A percentile compares a stretch with the other conserved stretches of the same genome.
Conservation (phyloP, 148 eudicot species). For the Nyssa sinensis region DNA sequence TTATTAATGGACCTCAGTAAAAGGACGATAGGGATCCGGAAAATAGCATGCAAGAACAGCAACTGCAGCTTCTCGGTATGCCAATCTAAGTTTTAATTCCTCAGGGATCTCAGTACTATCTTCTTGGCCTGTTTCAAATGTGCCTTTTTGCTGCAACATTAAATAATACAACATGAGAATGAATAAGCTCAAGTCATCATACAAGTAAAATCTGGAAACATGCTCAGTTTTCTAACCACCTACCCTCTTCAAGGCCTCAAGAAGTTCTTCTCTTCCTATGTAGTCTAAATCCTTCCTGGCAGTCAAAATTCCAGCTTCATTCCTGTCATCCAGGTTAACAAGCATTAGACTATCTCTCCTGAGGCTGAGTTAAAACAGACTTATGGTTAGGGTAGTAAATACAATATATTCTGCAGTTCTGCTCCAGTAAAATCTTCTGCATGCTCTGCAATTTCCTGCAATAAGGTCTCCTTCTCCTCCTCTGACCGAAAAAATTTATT, state of each 20-base stretch:
- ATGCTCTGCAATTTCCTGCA: slow-evolving; percentile 71
- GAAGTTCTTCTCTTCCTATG: slow-evolving; percentile 77
- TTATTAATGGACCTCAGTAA: slow-evolving; percentile 40
- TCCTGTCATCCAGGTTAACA: slow-evolving; percentile 34
- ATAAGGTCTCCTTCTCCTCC: slow-evolving; percentile 68
- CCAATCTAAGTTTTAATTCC: slow-evolving; percentile 78
- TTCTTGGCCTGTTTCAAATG: slow-evolving; percentile 96
- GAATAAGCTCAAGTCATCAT: background rate
- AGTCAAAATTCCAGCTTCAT: slow-evolving; percentile 94
- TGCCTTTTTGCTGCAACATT: slow-evolving; percentile 78
- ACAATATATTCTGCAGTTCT: slow-evolving; percentile 86
- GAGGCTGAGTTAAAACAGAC: background rate
- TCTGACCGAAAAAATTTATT: slow-evolving; percentile 81
- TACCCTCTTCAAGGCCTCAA: slow-evolving; percentile 84
- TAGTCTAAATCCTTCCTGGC: slow-evolving; percentile 86
- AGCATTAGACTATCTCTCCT: slow-evolving; percentile 15
- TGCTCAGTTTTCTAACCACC: slow-evolving; percentile 17
- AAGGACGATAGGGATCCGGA: slow-evolving; percentile 78
- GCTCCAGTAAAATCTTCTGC: slow-evolving; percentile 95
- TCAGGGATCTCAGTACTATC: slow-evolving; percentile 74
- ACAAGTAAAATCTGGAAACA: background rate
- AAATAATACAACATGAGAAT: background rate
- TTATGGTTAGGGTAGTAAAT: slow-evolving; percentile 16
- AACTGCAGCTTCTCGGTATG: slow-evolving; percentile 92
- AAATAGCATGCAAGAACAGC: slow-evolving; percentile 80